Evolutionary conservation across 2,329 filamentous ascomycete genomes (phyloP), one percentile per base, ranked within the genome.

Genomic region (Mycosphaerella arachidis): DNA sequence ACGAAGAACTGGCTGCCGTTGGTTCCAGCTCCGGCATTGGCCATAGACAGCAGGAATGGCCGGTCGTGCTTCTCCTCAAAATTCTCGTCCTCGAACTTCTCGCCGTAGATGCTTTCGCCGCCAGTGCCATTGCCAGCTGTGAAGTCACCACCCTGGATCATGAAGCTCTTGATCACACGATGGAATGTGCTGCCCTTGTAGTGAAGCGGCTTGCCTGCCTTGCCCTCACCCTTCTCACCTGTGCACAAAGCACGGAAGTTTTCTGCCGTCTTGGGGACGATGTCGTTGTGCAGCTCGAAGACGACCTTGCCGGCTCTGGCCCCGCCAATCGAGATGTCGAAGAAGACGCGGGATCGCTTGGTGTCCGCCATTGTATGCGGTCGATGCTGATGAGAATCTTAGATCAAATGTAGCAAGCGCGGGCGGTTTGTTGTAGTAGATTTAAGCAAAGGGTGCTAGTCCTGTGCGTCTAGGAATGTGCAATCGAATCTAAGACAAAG

Each of bases 1-100:
- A 97, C 82, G 84, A 99, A 99, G 84, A 99, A 99, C 73, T 99
- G 94, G 54, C 90, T 95, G 72, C 94, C 94, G 75, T 99, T 99
- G 75, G 94, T 83, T 89, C 89, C 91, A 50, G 92, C 91, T 51
- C 94, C 94, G 66, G 94, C 93, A 74, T 99, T 99, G 71, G 94
- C 94, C 94, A 99, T 99, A 74, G 90, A 95, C 63, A 99, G 82
- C 66, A 97, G 81, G 81, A 97, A 97, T 1, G 94, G 92, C 70
- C 88, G 89, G 70, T 95, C 90, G 74, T 99, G 94, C 82, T 95
- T 92, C 73, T 88, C 79, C 56, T 90, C 84, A 73, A 99, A 97
- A 76, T 95, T 96, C 83, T 99, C 93, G 71, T 99, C 93, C 70
- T 91, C 90, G 71, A 99, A 99, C 80, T 97, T 97, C 75, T 89